Evolutionary conservation across 257 asterid genomes (phyloP).

Genomic region (Ilex asprella): DNA sequence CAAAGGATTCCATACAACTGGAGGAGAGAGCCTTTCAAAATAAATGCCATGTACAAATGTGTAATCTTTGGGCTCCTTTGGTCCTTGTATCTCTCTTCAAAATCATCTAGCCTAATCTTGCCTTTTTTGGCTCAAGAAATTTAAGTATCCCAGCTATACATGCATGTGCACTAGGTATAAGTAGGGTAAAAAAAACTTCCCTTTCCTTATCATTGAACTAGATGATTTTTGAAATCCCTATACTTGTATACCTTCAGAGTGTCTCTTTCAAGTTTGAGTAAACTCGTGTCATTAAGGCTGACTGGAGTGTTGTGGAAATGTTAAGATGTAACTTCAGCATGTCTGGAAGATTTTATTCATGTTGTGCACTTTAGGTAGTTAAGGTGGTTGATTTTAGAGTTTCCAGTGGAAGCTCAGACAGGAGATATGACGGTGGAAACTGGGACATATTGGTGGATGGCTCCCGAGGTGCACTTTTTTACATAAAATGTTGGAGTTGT

Average conservation of each 20-base stretch:
- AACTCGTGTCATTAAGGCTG: background rate
- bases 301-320: background rate
- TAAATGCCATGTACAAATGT: no score
- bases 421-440: constrained; percentile 99
- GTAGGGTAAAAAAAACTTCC: background rate
- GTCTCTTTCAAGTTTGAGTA: background rate
- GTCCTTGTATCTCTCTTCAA: no score
- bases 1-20: no score
- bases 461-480: constrained; percentile 76
- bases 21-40: no score
- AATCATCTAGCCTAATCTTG: no score
- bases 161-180: no score
- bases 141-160: no score
- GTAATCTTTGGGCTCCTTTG: no score
- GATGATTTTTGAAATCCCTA: background rate
- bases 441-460: constrained; percentile 99
- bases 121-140: no score
- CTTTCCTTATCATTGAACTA: background rate
- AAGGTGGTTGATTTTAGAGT: constrained; percentile 99
- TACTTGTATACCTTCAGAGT: background rate
- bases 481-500: background rate
- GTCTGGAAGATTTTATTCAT: constrained; percentile 15
- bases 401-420: constrained; percentile 87
- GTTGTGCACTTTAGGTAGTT: constrained; percentile 52
- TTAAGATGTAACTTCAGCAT: constrained; percentile 3